Evolutionary conservation across 73 alveolate species (phyloP).

Genomic region (Symbiodinium natans): DNA sequence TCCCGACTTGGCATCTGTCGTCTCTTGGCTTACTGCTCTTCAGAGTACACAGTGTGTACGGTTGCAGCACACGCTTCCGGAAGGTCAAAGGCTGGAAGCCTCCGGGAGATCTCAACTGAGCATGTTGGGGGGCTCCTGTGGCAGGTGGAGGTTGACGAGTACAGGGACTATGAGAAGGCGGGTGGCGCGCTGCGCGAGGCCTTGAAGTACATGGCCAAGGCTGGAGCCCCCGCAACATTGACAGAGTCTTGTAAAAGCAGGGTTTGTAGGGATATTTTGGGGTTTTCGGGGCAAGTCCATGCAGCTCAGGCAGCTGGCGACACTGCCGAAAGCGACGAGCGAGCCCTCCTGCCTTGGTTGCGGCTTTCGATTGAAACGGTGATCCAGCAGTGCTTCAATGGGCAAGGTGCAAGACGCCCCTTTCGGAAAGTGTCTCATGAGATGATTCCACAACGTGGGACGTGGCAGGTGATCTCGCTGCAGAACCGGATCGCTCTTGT

Average conservation of each 20-base stretch:
- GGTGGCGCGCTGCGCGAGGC: neutral
- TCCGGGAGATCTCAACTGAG: no score
- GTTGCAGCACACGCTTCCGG: no score
- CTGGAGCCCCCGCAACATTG: neutral
- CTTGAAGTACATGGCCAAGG: constrained; percentile 90
- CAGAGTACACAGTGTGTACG: no score
- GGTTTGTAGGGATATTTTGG: neutral
- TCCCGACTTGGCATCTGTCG: no score
- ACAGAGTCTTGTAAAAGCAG: neutral
- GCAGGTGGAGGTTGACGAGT: constrained; percentile 97
- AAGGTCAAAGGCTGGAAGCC: no score
- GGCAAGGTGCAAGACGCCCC: constrained; percentile 95
- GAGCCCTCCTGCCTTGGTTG: neutral
- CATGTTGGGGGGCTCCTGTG: no score
- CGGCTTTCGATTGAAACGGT: no score
- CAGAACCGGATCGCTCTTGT: constrained; percentile 53
- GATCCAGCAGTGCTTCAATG: constrained; percentile 95
- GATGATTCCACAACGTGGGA: no score
- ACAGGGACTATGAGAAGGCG: constrained; percentile 97
- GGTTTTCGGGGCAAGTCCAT: no score
- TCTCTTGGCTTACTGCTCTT: no score
- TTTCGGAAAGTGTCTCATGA: constrained; percentile 65
- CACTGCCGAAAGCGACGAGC: constrained; percentile 53
- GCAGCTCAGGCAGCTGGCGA: constrained; percentile 46
- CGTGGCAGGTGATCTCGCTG: constrained; percentile 48